Evolutionary conservation across 192 early-diverging fungal species (phyloP).

Genomic region (Entophlyctis helioformis): DNA sequence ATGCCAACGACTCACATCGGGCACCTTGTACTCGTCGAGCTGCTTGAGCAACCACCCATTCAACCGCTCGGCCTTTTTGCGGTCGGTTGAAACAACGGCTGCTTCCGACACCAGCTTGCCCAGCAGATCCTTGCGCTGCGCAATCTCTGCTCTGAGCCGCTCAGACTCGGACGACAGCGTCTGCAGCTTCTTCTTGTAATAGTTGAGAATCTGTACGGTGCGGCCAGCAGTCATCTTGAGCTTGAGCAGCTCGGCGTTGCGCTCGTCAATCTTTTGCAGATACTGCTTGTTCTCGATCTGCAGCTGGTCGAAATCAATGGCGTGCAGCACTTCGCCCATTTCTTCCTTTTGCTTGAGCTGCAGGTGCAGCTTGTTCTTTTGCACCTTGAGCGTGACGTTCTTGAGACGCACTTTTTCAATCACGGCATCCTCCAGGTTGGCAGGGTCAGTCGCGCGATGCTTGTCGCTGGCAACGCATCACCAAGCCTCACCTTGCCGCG

Average conservation of each 20-base stretch:
- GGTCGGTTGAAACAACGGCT: constrained; percentile 26
- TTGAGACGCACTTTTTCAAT: constrained; percentile 52
- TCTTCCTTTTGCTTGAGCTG: constrained; percentile 59
- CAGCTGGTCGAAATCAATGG: constrained; percentile 55
- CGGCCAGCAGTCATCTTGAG: constrained; percentile 52
- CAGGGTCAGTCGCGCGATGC: too few relatives aligned
- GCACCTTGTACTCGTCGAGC: constrained; percentile 37
- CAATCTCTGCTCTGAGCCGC: constrained; percentile 29
- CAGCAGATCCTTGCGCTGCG: constrained; percentile 28
- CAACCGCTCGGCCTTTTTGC: constrained; percentile 13
- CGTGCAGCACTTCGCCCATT: constrained; percentile 56
- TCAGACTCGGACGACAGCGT: constrained; percentile 25
- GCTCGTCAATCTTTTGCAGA: constrained; percentile 48
- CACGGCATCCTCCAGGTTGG: constrained; percentile 27
- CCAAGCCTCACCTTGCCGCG: constrained; percentile 24
- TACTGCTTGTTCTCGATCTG: constrained; percentile 59
- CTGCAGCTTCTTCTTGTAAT: constrained; percentile 45
- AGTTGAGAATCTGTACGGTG: constrained; percentile 44
- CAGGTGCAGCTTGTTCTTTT: constrained; percentile 49
- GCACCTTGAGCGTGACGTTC: constrained; percentile 43
- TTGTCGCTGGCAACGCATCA: background rate
- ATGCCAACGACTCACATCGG: constrained; percentile 20
- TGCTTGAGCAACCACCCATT: constrained; percentile 22
- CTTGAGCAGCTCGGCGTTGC: constrained; percentile 47
- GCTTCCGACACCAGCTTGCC: constrained; percentile 29